Base-by-base conservation (phyloP, 1,284 basidiomycete genomes). In the Sporisorium graminicola region DNA sequence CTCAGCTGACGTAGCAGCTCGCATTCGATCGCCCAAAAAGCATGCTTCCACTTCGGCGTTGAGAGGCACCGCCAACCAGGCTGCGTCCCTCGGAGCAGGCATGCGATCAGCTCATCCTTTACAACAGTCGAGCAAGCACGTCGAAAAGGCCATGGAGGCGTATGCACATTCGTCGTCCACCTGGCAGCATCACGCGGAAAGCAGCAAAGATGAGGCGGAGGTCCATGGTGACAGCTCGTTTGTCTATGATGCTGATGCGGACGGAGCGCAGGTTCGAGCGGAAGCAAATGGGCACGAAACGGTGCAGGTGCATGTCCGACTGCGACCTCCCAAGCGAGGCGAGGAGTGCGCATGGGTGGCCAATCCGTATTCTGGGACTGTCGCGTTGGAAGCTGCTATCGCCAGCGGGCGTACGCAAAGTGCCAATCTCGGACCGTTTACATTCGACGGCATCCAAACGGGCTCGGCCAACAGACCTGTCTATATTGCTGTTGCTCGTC, bases 381-480 rank as follows among this genome's bases (percentile, higher is more conserved):
- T 84, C 3, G 62, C 78, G 10, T 65, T 84, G 8, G 78, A 80
- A 13, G 65, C 78, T 0, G 22, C 26, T 7, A 61, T 84, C 50
- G 75, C 79, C 1, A 43, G 57, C 24, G 42, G 51, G 1, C 70
- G 78, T 7, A 61, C 71, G 10, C 78, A 82, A 47, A 67, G 66
- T 24, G 73, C 77, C 46, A 70, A 67, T 10, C 62, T 58, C n/a
- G 65, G 65, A 40, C 73, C 82, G 79, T 62, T 81, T 72, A 26
- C 81, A 65, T 59, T 82, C 86, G 91, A 95, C 86, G 89, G 92
- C 71, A 89, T 95, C 63, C 90, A 94, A 50, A 93, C 91, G 1
- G 92, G 92, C 0, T 91, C 92, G 1, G 90, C 92, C 62, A 99
- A 98, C 66, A 92, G 92, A 71, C 90, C 91, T 0, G 89, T 96